These are phyloP conservation scores for Fagopyrum esculentum DNA, from an alignment of 148 eudicot genomes.

Conservation along the genomic window DNA sequence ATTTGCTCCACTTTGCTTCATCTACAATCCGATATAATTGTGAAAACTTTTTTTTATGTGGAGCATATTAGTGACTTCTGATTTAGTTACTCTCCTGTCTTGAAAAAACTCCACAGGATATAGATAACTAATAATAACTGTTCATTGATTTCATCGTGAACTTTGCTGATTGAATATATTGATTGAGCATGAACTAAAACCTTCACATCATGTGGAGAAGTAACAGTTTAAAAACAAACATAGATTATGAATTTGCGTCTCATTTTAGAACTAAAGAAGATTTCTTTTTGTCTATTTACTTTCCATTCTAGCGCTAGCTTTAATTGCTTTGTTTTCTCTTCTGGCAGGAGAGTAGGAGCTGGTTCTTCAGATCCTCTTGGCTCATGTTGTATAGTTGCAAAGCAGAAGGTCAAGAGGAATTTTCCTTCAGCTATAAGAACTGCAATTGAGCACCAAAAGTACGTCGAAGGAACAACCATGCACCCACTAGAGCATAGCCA, in stretches of 20 bases:
- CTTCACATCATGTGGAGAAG: too few relatives aligned
- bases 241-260: too few relatives aligned
- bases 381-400: slow-evolving; percentile 51
- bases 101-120: too few relatives aligned
- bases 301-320: not conserved
- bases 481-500: slow-evolving; percentile 87
- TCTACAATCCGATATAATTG: not conserved
- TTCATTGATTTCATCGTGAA: not conserved
- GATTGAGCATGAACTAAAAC: too few relatives aligned
- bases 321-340: not conserved
- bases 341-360: slow-evolving; percentile 76
- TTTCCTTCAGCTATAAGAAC: slow-evolving; percentile 29
- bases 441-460: slow-evolving; percentile 60
- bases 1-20: not conserved
- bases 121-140: not conserved
- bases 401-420: slow-evolving; percentile 37
- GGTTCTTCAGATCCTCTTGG: slow-evolving; percentile 60
- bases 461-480: slow-evolving; percentile 63
- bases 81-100: too few relatives aligned
- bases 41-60: too few relatives aligned
- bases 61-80: too few relatives aligned
- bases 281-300: too few relatives aligned
- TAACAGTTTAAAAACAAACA: too few relatives aligned
- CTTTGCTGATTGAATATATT: too few relatives aligned
- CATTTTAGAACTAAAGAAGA: too few relatives aligned